phyloP scores from a whole-genome alignment of 2,329 filamentous ascomycete genomes.

The Lasiodiplodia sp. region DNA sequence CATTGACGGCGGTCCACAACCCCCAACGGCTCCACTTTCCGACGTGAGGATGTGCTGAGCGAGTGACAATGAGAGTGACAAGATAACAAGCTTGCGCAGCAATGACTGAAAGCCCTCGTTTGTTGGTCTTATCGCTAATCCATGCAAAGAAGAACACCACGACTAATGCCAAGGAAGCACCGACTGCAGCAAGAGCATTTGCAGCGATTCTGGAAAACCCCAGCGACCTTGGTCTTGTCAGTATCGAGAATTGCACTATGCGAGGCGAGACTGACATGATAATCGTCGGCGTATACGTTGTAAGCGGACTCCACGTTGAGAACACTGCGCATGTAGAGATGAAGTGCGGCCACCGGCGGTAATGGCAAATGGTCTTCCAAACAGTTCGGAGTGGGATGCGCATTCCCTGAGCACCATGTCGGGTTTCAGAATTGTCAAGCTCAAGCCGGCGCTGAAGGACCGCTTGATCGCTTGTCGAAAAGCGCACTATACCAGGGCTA shows the following conservation, averaged over 20 bases:
- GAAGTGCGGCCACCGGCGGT: slow-evolving; percentile 56
- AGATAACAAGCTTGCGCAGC: slow-evolving; percentile 56
- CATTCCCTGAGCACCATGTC: slow-evolving; percentile 43
- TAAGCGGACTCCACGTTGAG: slow-evolving; percentile 61
- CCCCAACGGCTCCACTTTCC: slow-evolving; percentile 59
- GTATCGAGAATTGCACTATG: too few species aligned
- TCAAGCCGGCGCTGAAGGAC: slow-evolving; percentile 48
- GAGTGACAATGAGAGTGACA: slow-evolving; percentile 51
- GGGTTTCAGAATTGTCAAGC: slow-evolving; percentile 43
- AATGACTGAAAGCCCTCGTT: slow-evolving; percentile 54
- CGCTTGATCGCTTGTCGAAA: slow-evolving; percentile 44
- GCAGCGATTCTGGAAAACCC: slow-evolving; percentile 56
- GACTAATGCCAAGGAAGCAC: slow-evolving; percentile 53
- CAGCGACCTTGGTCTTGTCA: slow-evolving; percentile 37
- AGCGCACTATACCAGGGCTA: slow-evolving; percentile 49
- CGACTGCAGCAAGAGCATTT: slow-evolving; percentile 56
- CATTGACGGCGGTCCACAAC: slow-evolving; percentile 61
- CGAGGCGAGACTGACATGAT: slow-evolving; percentile 32
- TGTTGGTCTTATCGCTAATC: slow-evolving; percentile 56
- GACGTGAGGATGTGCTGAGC: slow-evolving; percentile 52
- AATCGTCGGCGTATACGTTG: slow-evolving; percentile 60
- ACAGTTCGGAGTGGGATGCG: slow-evolving; percentile 50
- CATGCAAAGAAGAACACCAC: slow-evolving; percentile 59
- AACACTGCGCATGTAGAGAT: slow-evolving; percentile 60
- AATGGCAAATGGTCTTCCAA: slow-evolving; percentile 54